phyloP scores from a whole-genome alignment of 306 rosid genomes.

The Clitoria ternatea region DNA sequence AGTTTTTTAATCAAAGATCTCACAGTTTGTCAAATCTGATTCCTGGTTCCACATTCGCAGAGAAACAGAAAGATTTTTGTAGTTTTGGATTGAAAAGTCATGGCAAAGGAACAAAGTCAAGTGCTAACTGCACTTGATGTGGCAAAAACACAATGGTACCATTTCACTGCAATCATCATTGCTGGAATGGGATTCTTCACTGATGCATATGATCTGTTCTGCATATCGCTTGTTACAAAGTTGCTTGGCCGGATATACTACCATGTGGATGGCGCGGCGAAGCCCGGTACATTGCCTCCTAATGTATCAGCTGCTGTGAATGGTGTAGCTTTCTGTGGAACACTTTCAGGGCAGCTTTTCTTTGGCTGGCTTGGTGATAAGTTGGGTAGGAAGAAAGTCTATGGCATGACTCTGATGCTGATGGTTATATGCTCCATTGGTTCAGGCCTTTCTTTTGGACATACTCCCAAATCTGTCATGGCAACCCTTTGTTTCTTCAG shows the following conservation, averaged over 20 bases:
- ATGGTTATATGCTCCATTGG: constrained; percentile 69
- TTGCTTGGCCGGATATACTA: constrained; percentile 78
- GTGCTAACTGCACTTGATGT: constrained; percentile 69
- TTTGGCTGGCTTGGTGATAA: constrained; percentile 87
- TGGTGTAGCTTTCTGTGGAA: constrained; percentile 79
- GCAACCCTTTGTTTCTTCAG: constrained; percentile 73
- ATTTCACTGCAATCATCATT: constrained; percentile 71
- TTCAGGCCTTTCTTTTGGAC: constrained; percentile 79
- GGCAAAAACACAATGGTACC: constrained; percentile 83
- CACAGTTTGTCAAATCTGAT: background rate
- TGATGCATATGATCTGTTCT: constrained; percentile 79
- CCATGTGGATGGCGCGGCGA: constrained; percentile 50
- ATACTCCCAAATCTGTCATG: constrained; percentile 55
- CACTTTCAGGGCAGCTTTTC: constrained; percentile 70
- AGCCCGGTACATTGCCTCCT: constrained; percentile 75
- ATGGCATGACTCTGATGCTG: constrained; percentile 68
- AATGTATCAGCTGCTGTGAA: constrained; percentile 81
- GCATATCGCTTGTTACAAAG: constrained; percentile 70
- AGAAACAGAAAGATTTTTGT: background rate
- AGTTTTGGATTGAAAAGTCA: constrained; percentile 2
- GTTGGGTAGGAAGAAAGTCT: constrained; percentile 65
- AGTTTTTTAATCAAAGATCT: background rate
- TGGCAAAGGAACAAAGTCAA: constrained; percentile 54
- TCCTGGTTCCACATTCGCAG: constrained; percentile 27
- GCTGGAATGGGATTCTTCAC: constrained; percentile 96